These are phyloP conservation scores for Pseudofabraea citricarpa DNA, from an alignment of 2,329 filamentous ascomycete species.

Conservation along the genomic window DNA sequence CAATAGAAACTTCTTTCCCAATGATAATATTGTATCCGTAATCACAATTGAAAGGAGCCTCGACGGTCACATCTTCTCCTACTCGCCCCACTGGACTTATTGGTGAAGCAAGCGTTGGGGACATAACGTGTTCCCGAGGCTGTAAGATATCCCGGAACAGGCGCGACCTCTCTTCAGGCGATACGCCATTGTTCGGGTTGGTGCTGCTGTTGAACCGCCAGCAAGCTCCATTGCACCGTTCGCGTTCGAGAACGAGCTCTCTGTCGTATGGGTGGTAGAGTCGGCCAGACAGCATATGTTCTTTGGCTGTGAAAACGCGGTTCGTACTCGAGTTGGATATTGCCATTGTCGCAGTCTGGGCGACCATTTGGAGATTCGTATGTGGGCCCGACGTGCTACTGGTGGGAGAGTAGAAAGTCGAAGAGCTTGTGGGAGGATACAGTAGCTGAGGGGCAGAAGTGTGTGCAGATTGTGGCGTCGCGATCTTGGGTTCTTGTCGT, in stretches of 20 bases:
- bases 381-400: slow-evolving; percentile 23
- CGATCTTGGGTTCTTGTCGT: slow-evolving; percentile 37
- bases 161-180: slow-evolving; percentile 60
- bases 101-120: slow-evolving; percentile 48
- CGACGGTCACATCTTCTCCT: slow-evolving; percentile 72
- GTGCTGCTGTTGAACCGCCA: slow-evolving; percentile 83
- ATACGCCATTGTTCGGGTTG: slow-evolving; percentile 69
- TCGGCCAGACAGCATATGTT: slow-evolving; percentile 80
- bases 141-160: slow-evolving; percentile 70
- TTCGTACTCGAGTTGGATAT: slow-evolving; percentile 24
- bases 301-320: slow-evolving; percentile 62
- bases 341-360: slow-evolving; percentile 23
- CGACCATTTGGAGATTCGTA: slow-evolving; percentile 22
- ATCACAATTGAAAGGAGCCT: slow-evolving; percentile 86
- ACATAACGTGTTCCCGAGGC: slow-evolving; percentile 51
- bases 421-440: slow-evolving; percentile 25
- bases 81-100: slow-evolving; percentile 55
- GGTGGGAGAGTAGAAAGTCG: too few species aligned
- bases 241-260: slow-evolving; percentile 76
- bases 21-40: slow-evolving; percentile 95
- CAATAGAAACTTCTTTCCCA: slow-evolving; percentile 79
- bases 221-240: slow-evolving; percentile 74
- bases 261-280: slow-evolving; percentile 76
- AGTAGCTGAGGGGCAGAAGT: slow-evolving; percentile 48
- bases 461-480: slow-evolving; percentile 35